A percentile compares a stretch with the other conserved stretches of the same genome.
phyloP scores from a whole-genome alignment of 208 protist species.

The Blechomonas ayalai region DNA sequence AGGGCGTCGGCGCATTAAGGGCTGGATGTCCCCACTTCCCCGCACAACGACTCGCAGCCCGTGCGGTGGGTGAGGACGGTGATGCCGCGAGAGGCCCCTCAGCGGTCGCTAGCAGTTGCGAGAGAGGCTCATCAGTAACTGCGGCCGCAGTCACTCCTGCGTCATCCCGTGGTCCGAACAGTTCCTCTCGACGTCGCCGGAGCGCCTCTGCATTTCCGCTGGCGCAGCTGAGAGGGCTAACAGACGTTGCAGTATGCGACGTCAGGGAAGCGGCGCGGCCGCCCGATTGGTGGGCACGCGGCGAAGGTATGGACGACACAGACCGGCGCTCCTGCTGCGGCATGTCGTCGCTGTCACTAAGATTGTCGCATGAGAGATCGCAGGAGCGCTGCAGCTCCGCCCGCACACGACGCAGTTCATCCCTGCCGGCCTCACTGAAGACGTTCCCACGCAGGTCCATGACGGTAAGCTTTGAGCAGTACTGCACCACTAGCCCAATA shows the following conservation, averaged over 20 bases:
- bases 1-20: no score
- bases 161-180: no score
- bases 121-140: no score
- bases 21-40: no score
- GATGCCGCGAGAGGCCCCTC: no score
- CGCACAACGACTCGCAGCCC: no score
- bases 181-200: constrained; percentile 34
- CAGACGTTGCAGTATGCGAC: not conserved
- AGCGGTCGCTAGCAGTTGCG: no score
- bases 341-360: constrained; percentile 2
- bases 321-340: not conserved
- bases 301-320: constrained; percentile 5
- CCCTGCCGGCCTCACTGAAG: constrained; percentile 13
- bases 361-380: constrained; percentile 18
- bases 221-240: constrained; percentile 16
- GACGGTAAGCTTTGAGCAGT: constrained; percentile 22
- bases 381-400: constrained; percentile 3
- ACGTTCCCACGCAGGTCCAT: constrained; percentile 27
- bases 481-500: constrained; percentile 33
- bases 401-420: constrained; percentile 13
- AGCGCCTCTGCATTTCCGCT: constrained; percentile 44
- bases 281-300: not conserved
- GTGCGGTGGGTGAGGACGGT: not conserved
- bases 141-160: no score
- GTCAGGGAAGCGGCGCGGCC: no score